Conservation (phyloP, 257 asterid genomes). For the Nemophila menziesii region DNA sequence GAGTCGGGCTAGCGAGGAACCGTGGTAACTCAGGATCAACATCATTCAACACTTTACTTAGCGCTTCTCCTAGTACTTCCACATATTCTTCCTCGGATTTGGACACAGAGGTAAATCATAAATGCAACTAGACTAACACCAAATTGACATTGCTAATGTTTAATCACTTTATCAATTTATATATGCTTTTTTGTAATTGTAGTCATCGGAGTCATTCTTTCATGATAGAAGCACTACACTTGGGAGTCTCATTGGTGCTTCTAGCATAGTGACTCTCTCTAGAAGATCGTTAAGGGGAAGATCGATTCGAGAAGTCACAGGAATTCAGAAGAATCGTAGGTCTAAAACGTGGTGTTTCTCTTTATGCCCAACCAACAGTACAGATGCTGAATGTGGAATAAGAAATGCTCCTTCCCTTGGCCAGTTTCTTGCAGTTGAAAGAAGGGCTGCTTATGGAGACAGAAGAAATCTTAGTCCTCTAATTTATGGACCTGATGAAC, state of each 20-base stretch:
- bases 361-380: slow-evolving; percentile 26
- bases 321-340: slow-evolving; percentile 17
- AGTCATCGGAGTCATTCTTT: slow-evolving; percentile 39
- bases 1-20: slow-evolving; percentile 32
- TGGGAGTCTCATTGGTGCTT: slow-evolving; percentile 36
- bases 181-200: slow-evolving; percentile 4
- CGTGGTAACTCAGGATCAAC: slow-evolving; percentile 24
- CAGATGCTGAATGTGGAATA: slow-evolving; percentile 30
- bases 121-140: background rate
- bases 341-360: slow-evolving; percentile 32
- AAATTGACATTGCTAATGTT: too few species aligned
- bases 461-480: slow-evolving; percentile 23
- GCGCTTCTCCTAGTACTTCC: slow-evolving; percentile 27
- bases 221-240: slow-evolving; percentile 38
- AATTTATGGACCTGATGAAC: slow-evolving; percentile 23
- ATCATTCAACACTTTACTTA: slow-evolving; percentile 35
- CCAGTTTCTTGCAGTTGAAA: slow-evolving; percentile 40
- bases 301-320: slow-evolving; percentile 12
- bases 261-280: slow-evolving; percentile 28
- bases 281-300: slow-evolving; percentile 32
- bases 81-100: slow-evolving; percentile 35
- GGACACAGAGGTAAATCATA: slow-evolving; percentile 29
- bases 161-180: too few species aligned
- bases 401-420: slow-evolving; percentile 33
- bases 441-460: slow-evolving; percentile 31